These are phyloP conservation scores for Fusarium siculi DNA, from an alignment of 2,329 filamentous ascomycete genomes.

Conservation along the genomic window DNA sequence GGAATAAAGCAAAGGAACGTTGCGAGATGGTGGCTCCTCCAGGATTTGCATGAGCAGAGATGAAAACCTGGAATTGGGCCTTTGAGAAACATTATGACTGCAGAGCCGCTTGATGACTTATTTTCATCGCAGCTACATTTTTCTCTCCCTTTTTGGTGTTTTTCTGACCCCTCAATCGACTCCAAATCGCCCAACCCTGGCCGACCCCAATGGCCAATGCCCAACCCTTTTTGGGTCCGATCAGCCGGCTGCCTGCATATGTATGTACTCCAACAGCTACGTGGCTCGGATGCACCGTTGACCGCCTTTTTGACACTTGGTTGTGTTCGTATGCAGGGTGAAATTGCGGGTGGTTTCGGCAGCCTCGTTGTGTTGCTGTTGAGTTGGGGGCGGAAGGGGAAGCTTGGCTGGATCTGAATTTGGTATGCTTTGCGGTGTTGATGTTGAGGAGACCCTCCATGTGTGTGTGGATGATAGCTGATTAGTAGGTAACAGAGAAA, in stretches of 20 bases:
- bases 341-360: neutral
- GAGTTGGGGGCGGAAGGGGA: neutral
- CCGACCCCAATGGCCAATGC: neutral
- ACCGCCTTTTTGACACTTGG: conserved; percentile 3
- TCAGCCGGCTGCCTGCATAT: conserved; percentile 6
- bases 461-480: neutral
- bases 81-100: neutral
- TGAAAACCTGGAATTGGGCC: neutral
- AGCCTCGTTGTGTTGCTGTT: neutral
- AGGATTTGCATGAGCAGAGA: neutral
- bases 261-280: neutral
- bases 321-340: neutral
- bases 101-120: neutral
- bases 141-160: neutral
- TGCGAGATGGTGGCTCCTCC: neutral
- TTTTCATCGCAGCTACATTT: conserved; percentile 8
- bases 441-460: neutral
- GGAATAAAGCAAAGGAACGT: neutral
- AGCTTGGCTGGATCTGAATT: neutral
- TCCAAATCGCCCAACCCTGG: neutral
- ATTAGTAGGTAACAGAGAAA: neutral
- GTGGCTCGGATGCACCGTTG: neutral
- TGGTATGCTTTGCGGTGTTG: neutral
- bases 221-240: conserved; percentile 8
- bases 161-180: neutral